Evolutionary conservation across 208 protist genomes (phyloP), one percentile per base, ranked within the genome.

Genomic region (Angomonas ambiguus): DNA sequence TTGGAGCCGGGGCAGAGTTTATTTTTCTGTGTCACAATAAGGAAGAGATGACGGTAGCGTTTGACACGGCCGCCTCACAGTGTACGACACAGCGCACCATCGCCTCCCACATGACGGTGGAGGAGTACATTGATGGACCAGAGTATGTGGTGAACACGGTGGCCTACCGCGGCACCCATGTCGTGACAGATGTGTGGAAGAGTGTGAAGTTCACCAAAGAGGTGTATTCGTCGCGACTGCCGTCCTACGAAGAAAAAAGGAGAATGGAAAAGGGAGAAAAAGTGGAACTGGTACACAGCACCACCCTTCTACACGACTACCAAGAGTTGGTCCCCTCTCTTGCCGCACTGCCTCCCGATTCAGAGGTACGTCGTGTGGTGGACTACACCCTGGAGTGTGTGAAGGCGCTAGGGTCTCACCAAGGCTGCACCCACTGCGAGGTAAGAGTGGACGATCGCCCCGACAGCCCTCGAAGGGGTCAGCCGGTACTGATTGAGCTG

Each of bases 111-210:
- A 82, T 95, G 68, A 67, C 90, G 0, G 64, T 95, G 2, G 83
- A 95, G 71, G 90, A 95, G 74, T 95, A 93, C 79, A 91, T 95
- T 59, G 85, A 90, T 11, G 90, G 90, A 6, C 68, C 63, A 2
- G 90, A 95, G 69, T 95, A 95, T 66, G 85, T 95, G 22, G 84
- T 95, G 34, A 84, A 95, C 67, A 79, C 78, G 49, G 84, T 93
- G 33, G 83, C 78, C 55, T 90, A 84, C 72, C 53, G 88, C 33
- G 83, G 85, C 53, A 59, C 66, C n/a, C 76, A 86, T 55, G 79
- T 91, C 31, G 87, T 93, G n/a, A 91, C 87, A 11, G 90, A 95
- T 71, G 72, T 95, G 24, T 95, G 90, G 90, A 68, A 74, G 56
- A 95, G 90, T 71, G 91, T 79, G 75, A 95, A 95, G 67, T 86